Evolutionary conservation across 176 grass and related monocot genomes (phyloP), one percentile per base, ranked within the genome.

Genomic region (Lolium multiflorum): DNA sequence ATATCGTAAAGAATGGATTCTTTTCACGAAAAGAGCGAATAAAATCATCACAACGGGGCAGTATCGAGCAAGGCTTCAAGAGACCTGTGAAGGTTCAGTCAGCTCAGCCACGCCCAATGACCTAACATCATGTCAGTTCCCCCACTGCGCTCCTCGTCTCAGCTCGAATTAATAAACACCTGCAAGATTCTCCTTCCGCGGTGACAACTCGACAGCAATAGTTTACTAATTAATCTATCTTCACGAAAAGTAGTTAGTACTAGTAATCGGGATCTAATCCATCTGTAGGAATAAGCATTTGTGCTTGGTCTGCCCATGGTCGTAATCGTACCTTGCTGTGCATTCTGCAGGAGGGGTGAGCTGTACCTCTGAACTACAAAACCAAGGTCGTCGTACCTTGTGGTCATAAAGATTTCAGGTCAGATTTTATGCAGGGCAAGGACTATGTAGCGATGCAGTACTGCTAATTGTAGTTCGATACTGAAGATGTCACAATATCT

Each of bases 31-130:
- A 35, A 6, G 15, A 0, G 37, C 9, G 54, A 83, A 83, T 83
- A 83, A 79, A 58, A 59, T 26, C 51, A 2, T 83, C 51, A 8
- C 81, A 22, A 39, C 9, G 15, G 11, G 39, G 39, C 22, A 28
- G 70, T 37, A 74, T 10, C 25, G 43, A 63, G 7, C 48, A 2
- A 20, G 12, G 17, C 41, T 28, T 28, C 3, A 75, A 51, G 72
- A 48, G 7, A 2, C 77, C 67, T 80, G 84, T 80, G 84, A 80
- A 73, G 54, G 67, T 52, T 63, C 77, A 52, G 26, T 80, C 84
- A 80, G 51, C 85, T 87, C 76, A 72, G 25, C 39, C 85, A 18
- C 18, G n/a, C 22, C 51, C 24, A 58, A 3, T 2, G 31, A 35
- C 61, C 43, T 15, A 25, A 2, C 49, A 64, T 44, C 54, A 18